Base-by-base conservation (phyloP, 176 grass and related monocot genomes). In the Triticum turgidum region DNA sequence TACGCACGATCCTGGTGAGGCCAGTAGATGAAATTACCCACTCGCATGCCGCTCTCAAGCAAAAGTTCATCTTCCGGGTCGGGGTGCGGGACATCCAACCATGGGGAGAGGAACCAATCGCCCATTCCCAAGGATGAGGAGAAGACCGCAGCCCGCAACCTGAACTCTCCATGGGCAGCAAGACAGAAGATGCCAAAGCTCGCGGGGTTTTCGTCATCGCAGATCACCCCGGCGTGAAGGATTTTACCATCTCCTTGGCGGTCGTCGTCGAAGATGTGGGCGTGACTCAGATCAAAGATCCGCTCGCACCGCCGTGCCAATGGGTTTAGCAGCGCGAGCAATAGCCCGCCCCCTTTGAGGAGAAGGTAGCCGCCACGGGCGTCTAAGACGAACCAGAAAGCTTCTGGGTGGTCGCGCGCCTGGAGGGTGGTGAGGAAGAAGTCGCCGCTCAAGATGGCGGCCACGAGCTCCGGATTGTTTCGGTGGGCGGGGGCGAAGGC, bases 351-450 rank as follows among this genome's bases (percentile, higher is more conserved):
- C 54, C n/a, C 42, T 4, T 44, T 10, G 58, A 80, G 77, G 58
- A 80, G 77, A 38, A 80, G 77, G 35, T 63, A 61, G 21, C 77
- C 77, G 35, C 21, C 59, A 38, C 77, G 59, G 59, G 77, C 35
- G 35, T 80, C 77, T n/a, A 25, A 11, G 59, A 64, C 58, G 37
- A 24, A 25, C 77, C 59, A 80, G 13, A 7, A 9, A 8, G 59
- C 58, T 38, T 61, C 21, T 21, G 13, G 4, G 10, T 56, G 9
- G 18, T 21, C 49, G 10, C 6, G 35, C 58, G 12, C 61, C 35
- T 80, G 37, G 77, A 80, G 77, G 35, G 38, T 24, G 35, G 77
- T 64, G 58, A 80, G 77, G 21, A 80, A 38, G 37, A 80, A 80
- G n/a, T 80, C 77, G 1, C 77, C n/a, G 9, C 11, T 11, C 58